These are phyloP conservation scores for Penicillium hordei DNA, from an alignment of 2,329 filamentous ascomycete genomes.

Conservation along the genomic window DNA sequence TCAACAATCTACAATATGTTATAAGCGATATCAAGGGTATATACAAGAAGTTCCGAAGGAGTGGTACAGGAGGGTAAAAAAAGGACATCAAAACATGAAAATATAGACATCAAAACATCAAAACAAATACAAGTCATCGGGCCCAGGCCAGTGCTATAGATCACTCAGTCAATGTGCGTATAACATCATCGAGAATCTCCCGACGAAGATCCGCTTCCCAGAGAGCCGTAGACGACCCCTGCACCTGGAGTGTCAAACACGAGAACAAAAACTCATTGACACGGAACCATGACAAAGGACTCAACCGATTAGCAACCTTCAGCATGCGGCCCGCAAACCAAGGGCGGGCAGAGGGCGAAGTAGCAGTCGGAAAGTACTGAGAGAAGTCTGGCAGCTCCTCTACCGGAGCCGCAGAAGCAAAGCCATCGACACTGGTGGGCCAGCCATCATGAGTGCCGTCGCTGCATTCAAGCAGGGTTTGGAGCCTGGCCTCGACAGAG, in stretches of 20 bases:
- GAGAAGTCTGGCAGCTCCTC: slow-evolving; percentile 26
- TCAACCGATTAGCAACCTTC: slow-evolving; percentile 41
- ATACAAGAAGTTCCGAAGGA: background rate
- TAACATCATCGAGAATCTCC: slow-evolving; percentile 40
- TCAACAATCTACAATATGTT: background rate
- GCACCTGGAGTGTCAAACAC: slow-evolving; percentile 36
- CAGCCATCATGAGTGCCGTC: slow-evolving; percentile 22
- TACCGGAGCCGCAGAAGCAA: background rate
- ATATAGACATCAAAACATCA: background rate
- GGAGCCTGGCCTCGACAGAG: slow-evolving; percentile 42
- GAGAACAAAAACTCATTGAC: slow-evolving; percentile 39
- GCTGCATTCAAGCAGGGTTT: slow-evolving; percentile 41
- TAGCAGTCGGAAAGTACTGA: slow-evolving; percentile 28
- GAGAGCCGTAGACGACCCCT: slow-evolving; percentile 20
- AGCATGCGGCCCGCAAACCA: slow-evolving; percentile 45
- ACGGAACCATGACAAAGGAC: slow-evolving; percentile 34
- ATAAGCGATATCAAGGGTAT: background rate
- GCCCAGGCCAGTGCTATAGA: background rate
- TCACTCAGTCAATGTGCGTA: slow-evolving; percentile 23
- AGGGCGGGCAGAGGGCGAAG: slow-evolving; percentile 33
- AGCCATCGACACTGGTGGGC: background rate
- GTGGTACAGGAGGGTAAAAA: background rate
- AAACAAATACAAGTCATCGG: background rate
- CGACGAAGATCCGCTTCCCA: slow-evolving; percentile 37
- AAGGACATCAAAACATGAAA: background rate